Evolutionary conservation across 1,139 yeast genomes (phyloP), one percentile per base, ranked within the genome.

Genomic region (Debaryomyces subglobosus): DNA sequence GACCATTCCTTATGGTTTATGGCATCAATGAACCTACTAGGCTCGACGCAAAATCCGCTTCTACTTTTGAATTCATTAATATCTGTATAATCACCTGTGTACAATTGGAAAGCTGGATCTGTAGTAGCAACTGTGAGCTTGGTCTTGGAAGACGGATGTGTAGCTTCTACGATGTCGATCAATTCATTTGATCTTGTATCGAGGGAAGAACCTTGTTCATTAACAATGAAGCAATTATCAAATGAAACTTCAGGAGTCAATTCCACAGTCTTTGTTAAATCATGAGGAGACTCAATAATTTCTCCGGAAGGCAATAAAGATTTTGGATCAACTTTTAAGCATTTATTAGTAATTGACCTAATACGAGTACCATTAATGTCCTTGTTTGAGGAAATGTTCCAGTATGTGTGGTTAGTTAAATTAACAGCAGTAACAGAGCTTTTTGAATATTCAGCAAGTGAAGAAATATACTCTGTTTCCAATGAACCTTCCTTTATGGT

Each of bases 71-170:
- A 73, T 3, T 73, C 74, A 7, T 65, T 66, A 38, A 76, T 69
- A 49, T 74, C 59, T 49, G 78, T 71, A 46, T 70, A 71, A 54
- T 80, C 84, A 30, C 88, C 88, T 33, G 89, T 82, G 65, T 85
- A 85, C 46, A 85, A 71, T 64, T 85, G 90, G 72, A 81, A 84
- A 4, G 83, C 69, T 5, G 91, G 91, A 53, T 85, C 91, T 1
- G 90, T 85, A 8, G 88, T 71, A 24, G 67, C 62, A 13, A 81
- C 78, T 13, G 64, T 64, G 40, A 85, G 60, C 42, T 70, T 69
- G 42, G 77, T 62, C 12, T 68, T 63, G 7, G 84, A 67, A 24
- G 68, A 68, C 20, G 84, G 81, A 57, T 79, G 78, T 23, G 67
- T 65, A n/a, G 83, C 80, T 56, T 72, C 77, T 33, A 77, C 67